Base-by-base conservation (phyloP, 169 alveolate species). In the Eimeria falciformis region DNA sequence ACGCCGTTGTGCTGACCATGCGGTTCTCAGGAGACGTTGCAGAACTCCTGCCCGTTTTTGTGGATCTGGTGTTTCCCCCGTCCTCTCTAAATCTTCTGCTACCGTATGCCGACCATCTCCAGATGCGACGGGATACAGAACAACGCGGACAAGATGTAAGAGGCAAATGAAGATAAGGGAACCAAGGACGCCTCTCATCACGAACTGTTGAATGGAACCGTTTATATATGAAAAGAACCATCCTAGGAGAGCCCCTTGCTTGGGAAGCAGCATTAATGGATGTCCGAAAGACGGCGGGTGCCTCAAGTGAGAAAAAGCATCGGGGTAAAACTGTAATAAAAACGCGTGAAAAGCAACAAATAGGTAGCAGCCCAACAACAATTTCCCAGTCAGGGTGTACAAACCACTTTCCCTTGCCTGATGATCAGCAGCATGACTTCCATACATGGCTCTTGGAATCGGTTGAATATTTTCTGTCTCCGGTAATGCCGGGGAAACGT, bases 151-250 rank as follows among this genome's bases (percentile, higher is more conserved):
- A 47, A 84, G 47, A 50, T 84, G 91, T 6, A 84, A 82, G 25
- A 84, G 66, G 11, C 83, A 71, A 18, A 73, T 73, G 29, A 58
- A 73, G 25, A 84, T 27, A 2, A 84, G 82, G 47, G 82, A 45
- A 2, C 82, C 91, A 7, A 43, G 43, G 47, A 84, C 91, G 3
- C 91, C 91, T 43, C 91, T 40, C 33, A 37, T 45, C 23, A 84
- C 91, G 23, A 84, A 84, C 14, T 58, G 82, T 14, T 84, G 83
- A 33, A 84, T 43, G 11, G 91, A 84, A 3, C 66, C 46, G 68
- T 84, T 84, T 23, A 84, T 84, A 53, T 17, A 84, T 1, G 73
- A 66, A 82, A 66, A 84, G 82, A 84, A 84, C 27, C 71, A 62
- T 11, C 91, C 91, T 5, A 62, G 27, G 27, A 62, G 47, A 3